Conservation (phyloP, 2,329 filamentous ascomycete species). For the Periglandula ipomoeae region DNA sequence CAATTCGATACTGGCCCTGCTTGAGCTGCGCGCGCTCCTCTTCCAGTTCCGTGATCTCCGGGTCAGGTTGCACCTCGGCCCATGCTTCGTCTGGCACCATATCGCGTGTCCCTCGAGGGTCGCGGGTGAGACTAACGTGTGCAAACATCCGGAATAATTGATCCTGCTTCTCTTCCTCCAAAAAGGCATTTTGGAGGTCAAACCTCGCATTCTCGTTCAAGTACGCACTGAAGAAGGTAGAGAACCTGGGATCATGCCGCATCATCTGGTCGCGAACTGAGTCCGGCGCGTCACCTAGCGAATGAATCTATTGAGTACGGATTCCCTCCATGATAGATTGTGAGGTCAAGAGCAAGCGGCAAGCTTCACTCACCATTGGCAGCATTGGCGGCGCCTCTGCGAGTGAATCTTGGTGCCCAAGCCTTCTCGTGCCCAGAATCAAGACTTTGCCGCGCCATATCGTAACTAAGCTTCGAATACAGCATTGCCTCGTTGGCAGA, state of each 20-base stretch:
- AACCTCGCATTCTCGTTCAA: constrained; percentile 20
- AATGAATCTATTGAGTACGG: background rate
- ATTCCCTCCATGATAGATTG: too few species aligned
- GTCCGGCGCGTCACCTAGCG: background rate
- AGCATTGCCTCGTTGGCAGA: constrained; percentile 14
- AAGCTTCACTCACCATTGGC: constrained; percentile 12
- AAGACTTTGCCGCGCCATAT: constrained; percentile 18
- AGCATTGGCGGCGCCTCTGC: constrained; percentile 15
- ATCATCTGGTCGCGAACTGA: background rate
- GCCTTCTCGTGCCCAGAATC: constrained; percentile 12
- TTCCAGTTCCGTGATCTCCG: constrained; percentile 17
- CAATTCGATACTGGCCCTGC: constrained; percentile 16
- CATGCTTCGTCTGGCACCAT: constrained; percentile 22
- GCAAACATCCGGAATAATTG: constrained; percentile 7
- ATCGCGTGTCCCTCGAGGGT: constrained; percentile 16
- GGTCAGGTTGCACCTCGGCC: constrained; percentile 15
- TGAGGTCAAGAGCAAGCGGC: too few species aligned
- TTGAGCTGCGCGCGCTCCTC: constrained; percentile 14
- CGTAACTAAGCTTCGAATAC: constrained; percentile 18
- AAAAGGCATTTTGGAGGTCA: constrained; percentile 20
- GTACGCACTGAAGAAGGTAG: constrained; percentile 19
- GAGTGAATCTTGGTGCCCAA: constrained; percentile 10
- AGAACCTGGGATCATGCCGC: constrained; percentile 18
- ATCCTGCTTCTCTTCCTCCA: constrained; percentile 12
- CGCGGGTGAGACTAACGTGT: constrained; percentile 17